Evolutionary conservation across 495 filamentous ascomycete genomes (phyloP), one percentile per base, ranked within the genome.

Genomic region (Tuber microsphaerosporum): DNA sequence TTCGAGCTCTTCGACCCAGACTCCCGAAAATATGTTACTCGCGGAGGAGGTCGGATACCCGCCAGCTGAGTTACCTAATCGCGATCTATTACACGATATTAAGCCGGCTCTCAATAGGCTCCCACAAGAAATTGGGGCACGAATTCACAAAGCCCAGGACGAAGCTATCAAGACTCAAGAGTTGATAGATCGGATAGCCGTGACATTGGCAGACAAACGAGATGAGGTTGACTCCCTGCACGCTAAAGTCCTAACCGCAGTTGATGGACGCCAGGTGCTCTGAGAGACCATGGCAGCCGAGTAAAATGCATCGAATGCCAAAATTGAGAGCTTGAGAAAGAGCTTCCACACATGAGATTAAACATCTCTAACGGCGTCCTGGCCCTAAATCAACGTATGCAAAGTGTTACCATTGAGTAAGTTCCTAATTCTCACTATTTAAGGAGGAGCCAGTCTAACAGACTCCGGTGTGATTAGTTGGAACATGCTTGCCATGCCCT

Each of bases 251-350:
- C 88, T 91, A 70, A 91, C 91, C 4, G 93, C 93, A 14, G 91
- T 96, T 81, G 93, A 96, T 83, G 95, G 98, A 81, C 97, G 93
- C 81, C 94, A 98, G 83, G 92, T 92, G 82, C 93, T 92, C 46
- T 93, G 94, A 83, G 96, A 99, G 86, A 88, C 89, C 75, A 94
- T 91, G 19, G 90, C 88, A 22, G 92, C 93, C 43, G 93, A 97
- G 84, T 94, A 95, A 84, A 87, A 94, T 79, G 90, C 90, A 16
- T 91, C 89, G 7, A 95, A 97, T 84, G 89, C 93, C 22, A 94
- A 97, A 83, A 97, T 97, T 81, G 95, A 99, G 85, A 94, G 86
- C 94, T 97, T 91, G 95, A 98, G 86, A 97, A 97, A 83, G 94
- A 99, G 84, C 86, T 99, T 42, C 91, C 92, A 65, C 93, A 92